A percentile compares a stretch with the other conserved stretches of the same genome.
phyloP scores from a whole-genome alignment of 1,284 basidiomycete species.

The Apiotrichum siamense region DNA sequence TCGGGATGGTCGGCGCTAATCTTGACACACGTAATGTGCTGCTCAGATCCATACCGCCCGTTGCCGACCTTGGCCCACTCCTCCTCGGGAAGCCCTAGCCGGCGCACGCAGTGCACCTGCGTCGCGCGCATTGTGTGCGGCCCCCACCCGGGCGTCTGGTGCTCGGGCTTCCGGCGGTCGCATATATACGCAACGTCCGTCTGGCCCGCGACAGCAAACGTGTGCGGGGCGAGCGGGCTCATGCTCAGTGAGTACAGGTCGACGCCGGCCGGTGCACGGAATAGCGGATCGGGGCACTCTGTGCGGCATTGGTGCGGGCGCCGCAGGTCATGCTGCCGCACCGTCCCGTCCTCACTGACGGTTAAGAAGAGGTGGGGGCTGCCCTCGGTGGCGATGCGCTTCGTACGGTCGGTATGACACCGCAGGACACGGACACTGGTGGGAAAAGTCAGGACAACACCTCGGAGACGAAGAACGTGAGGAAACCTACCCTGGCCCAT shows the following conservation, averaged over 20 bases:
- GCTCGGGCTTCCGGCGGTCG: slow-evolving; percentile 71
- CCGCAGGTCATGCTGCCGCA: slow-evolving; percentile 81
- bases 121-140: slow-evolving; percentile 43
- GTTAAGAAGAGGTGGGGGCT: slow-evolving; percentile 78
- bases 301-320: slow-evolving; percentile 43
- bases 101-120: slow-evolving; percentile 69
- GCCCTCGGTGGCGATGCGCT: slow-evolving; percentile 75
- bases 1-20: slow-evolving; percentile 71
- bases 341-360: slow-evolving; percentile 69
- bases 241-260: slow-evolving; percentile 50
- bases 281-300: slow-evolving; percentile 42
- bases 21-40: slow-evolving; percentile 71
- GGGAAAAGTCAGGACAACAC: neutral
- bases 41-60: slow-evolving; percentile 32
- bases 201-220: slow-evolving; percentile 51
- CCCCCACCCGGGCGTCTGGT: slow-evolving; percentile 68
- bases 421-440: slow-evolving; percentile 52
- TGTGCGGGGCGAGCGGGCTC: slow-evolving; percentile 48
- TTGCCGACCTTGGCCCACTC: slow-evolving; percentile 32
- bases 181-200: slow-evolving; percentile 70
- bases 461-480: neutral
- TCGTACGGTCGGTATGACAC: slow-evolving; percentile 61
- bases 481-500: slow-evolving; percentile 35
- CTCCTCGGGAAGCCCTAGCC: slow-evolving; percentile 59
- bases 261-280: slow-evolving; percentile 38